phyloP scores from a whole-genome alignment of 768 basidiomycete species.

The Hysterangium stoloniferum region DNA sequence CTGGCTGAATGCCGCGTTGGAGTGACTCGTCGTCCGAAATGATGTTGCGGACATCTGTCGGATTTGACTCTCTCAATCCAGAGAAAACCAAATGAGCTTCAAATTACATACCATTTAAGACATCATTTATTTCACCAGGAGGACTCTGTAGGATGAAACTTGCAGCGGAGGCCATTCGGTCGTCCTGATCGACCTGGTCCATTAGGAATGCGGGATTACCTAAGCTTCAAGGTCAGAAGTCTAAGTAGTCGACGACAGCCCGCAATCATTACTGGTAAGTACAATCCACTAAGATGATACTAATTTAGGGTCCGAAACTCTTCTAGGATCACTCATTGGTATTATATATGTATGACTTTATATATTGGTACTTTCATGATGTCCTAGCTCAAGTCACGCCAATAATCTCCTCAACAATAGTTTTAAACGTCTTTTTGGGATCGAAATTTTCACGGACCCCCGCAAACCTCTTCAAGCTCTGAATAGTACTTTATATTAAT shows the following conservation, averaged over 20 bases:
- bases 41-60: conserved; percentile 80
- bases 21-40: conserved; percentile 82
- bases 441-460: conserved; percentile 11
- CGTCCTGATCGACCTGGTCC: too few relatives aligned
- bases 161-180: conserved; percentile 66
- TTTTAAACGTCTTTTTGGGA: conserved; percentile 12
- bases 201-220: not conserved
- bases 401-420: conserved; percentile 11
- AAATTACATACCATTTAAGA: conserved; percentile 63
- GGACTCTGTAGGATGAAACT: conserved; percentile 83
- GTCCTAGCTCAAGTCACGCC: conserved; percentile 1
- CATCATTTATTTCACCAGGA: conserved; percentile 96
- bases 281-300: not conserved
- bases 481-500: not conserved
- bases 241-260: too few relatives aligned
- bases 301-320: too few relatives aligned
- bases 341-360: too few relatives aligned
- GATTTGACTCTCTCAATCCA: not conserved
- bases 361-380: not conserved
- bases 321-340: too few relatives aligned
- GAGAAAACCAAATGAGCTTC: not conserved
- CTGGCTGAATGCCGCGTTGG: conserved; percentile 68
- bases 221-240: not conserved
- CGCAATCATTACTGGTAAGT: too few relatives aligned
- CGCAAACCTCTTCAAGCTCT: conserved; percentile 10